These are phyloP conservation scores for Gnaphalium uliginosum DNA, from an alignment of 129 eudicot species.

Conservation along the genomic window DNA sequence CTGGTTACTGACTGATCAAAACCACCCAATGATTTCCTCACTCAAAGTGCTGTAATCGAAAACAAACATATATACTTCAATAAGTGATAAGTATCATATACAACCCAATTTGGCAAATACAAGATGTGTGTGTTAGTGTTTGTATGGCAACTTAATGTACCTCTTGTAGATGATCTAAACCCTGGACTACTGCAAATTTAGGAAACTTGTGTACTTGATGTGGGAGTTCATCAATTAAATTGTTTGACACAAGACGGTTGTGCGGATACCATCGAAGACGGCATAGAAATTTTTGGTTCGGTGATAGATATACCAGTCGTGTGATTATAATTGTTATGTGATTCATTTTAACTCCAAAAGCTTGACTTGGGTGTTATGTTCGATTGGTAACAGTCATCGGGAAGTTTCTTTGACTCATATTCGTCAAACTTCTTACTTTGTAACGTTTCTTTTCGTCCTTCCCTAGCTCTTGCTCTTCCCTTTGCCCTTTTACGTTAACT, in stretches of 20 bases:
- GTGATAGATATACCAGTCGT: neutral
- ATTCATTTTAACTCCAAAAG: conserved; percentile 30
- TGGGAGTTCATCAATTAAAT: too few relatives aligned
- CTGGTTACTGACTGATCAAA: neutral
- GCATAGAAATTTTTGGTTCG: conserved; percentile 11
- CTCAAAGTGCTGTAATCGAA: neutral
- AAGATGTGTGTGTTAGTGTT: neutral
- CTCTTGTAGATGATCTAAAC: too few relatives aligned
- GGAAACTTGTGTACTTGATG: too few relatives aligned
- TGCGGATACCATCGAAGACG: conserved; percentile 19
- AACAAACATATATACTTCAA: neutral
- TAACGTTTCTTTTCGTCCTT: conserved; percentile 56
- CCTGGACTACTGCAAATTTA: too few relatives aligned
- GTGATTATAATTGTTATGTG: conserved; percentile 9
- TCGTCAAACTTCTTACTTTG: conserved; percentile 21
- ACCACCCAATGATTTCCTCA: conserved; percentile 1
- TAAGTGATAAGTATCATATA: neutral
- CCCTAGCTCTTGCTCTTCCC: conserved; percentile 84
- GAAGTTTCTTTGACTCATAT: conserved; percentile 21
- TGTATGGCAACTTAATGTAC: neutral
- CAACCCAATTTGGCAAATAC: neutral
- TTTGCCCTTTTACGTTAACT: conserved; percentile 43
- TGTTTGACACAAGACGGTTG: conserved; percentile 4
- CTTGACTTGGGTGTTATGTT: neutral
- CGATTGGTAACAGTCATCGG: conserved; percentile 24